Percentiles rank a stretch among this genome's conserved stretches.
These are phyloP conservation scores for Entrophospora sp. DNA, from an alignment of 192 early-diverging fungal species.

Conservation along the genomic window DNA sequence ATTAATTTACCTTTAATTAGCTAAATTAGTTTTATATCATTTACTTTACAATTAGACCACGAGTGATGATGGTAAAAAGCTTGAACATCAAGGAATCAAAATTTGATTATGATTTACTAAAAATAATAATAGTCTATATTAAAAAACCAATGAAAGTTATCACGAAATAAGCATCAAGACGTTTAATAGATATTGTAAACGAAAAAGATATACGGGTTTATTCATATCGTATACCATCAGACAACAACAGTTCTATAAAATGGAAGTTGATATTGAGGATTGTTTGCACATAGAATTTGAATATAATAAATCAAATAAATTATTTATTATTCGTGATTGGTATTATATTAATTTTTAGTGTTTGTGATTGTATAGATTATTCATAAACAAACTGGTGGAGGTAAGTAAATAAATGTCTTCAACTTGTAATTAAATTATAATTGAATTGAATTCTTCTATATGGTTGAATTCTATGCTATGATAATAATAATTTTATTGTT, in stretches of 20 bases:
- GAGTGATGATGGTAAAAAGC: slow-evolving; percentile 87
- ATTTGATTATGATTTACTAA: slow-evolving; percentile 99
- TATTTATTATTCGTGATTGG: not conserved
- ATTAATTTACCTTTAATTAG: too few species aligned
- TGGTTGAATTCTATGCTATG: not conserved
- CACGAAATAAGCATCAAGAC: slow-evolving; percentile 91
- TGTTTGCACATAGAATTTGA: slow-evolving; percentile 99
- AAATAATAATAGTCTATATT: slow-evolving; percentile 68
- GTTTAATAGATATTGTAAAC: slow-evolving; percentile 80
- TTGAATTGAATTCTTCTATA: too few species aligned
- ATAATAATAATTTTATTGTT: not conserved
- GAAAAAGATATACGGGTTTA: slow-evolving; percentile 99
- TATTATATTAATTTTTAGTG: not conserved
- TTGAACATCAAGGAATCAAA: slow-evolving; percentile 98
- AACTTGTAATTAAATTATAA: not conserved
- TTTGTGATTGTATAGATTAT: slow-evolving; percentile 97
- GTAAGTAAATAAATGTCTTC: slow-evolving; percentile 44
- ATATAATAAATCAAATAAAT: slow-evolving; percentile 95
- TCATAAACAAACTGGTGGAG: slow-evolving; percentile 91
- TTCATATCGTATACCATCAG: slow-evolving; percentile 86
- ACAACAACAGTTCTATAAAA: slow-evolving; percentile 94
- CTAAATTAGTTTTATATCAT: not conserved
- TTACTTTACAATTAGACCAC: slow-evolving; percentile 48
- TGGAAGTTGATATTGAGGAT: slow-evolving; percentile 99
- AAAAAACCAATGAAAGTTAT: slow-evolving; percentile 98